A percentile compares a stretch with the other conserved stretches of the same genome.
Evolutionary conservation across 345 rosid genomes (phyloP).

Genomic region (Odontarrhena argentea): DNA sequence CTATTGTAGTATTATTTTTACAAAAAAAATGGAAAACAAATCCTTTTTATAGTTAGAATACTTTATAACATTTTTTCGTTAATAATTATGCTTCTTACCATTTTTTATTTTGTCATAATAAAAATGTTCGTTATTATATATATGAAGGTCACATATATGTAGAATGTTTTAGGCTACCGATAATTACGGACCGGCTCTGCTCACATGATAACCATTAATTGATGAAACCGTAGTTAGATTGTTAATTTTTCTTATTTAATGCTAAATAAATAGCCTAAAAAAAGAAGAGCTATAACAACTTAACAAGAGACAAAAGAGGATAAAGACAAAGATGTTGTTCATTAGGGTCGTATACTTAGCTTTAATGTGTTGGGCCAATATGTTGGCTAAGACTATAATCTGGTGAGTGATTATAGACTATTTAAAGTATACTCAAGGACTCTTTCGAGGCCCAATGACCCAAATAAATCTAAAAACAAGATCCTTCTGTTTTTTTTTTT

Average conservation of each 20-base stretch:
- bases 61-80: no score
- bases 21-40: no score
- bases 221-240: conserved; percentile 1
- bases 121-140: no score
- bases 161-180: no score
- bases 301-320: neutral
- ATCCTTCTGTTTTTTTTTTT: no score
- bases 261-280: neutral
- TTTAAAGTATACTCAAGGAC: neutral
- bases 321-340: neutral
- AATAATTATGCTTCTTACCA: no score
- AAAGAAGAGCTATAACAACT: neutral
- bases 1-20: no score
- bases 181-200: no score
- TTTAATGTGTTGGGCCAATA: conserved; percentile 1
- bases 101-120: no score
- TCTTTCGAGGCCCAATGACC: conserved; percentile 7
- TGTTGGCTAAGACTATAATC: conserved; percentile 1
- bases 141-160: no score
- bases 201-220: conserved; percentile 6
- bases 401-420: neutral
- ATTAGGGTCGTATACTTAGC: no score
- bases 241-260: neutral
- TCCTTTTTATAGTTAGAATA: no score
- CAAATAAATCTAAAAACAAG: neutral